phyloP scores from a whole-genome alignment of 371 early-diverging fungal species.

The Mortierella sp. region DNA sequence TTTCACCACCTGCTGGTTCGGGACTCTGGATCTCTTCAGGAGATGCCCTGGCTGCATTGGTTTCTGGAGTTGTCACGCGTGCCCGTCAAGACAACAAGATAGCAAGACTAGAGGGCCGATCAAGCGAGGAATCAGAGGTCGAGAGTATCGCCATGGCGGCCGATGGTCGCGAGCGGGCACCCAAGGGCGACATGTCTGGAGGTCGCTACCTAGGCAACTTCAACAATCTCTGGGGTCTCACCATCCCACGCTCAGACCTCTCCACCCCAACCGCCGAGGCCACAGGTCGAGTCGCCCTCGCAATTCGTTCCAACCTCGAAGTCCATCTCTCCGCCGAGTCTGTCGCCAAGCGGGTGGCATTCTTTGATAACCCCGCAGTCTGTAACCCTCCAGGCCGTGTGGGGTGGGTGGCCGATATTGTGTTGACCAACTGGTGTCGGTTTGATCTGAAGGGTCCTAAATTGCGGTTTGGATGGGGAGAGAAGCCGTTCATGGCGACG shows the following conservation, averaged over 20 bases:
- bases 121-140: slow-evolving; percentile 29
- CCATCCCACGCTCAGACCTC: slow-evolving; percentile 53
- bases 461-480: slow-evolving; percentile 61
- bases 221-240: slow-evolving; percentile 52
- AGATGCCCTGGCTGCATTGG: slow-evolving; percentile 59
- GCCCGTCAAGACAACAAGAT: slow-evolving; percentile 55
- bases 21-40: slow-evolving; percentile 62
- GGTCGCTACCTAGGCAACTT: slow-evolving; percentile 61
- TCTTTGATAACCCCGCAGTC: slow-evolving; percentile 52
- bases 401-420: slow-evolving; percentile 58
- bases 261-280: slow-evolving; percentile 37
- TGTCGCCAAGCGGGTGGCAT: slow-evolving; percentile 57
- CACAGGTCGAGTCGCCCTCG: slow-evolving; percentile 57
- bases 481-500: slow-evolving; percentile 55
- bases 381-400: slow-evolving; percentile 45
- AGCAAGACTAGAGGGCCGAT: slow-evolving; percentile 57
- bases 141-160: slow-evolving; percentile 61
- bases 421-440: slow-evolving; percentile 62
- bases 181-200: slow-evolving; percentile 51
- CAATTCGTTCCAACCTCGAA: slow-evolving; percentile 51
- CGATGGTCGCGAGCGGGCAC: slow-evolving; percentile 59
- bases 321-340: slow-evolving; percentile 55
- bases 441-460: slow-evolving; percentile 60
- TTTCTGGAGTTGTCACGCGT: slow-evolving; percentile 59
- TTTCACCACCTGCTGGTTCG: slow-evolving; percentile 44